phyloP scores from a whole-genome alignment of 2,329 filamentous ascomycete genomes.

The Arachnomyces sp. region DNA sequence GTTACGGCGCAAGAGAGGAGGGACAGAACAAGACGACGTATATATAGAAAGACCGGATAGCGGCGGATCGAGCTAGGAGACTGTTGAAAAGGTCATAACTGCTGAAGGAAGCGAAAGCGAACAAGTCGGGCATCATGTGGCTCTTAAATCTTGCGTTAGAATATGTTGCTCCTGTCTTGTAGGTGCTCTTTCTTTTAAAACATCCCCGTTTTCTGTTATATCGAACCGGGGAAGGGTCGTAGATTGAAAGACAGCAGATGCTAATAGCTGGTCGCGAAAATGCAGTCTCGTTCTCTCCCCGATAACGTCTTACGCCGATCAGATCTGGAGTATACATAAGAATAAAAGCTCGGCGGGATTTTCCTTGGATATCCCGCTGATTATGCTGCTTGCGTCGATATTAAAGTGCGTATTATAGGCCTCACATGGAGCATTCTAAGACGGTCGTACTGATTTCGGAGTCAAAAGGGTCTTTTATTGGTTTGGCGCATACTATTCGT shows the following conservation, averaged over 20 bases:
- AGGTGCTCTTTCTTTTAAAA: constrained; percentile 13
- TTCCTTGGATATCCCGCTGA: constrained; percentile 59
- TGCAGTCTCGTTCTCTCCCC: constrained; percentile 54
- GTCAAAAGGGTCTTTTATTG: constrained; percentile 53
- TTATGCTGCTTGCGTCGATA: constrained; percentile 59
- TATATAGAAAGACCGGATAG: too few species aligned
- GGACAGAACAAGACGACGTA: too few species aligned
- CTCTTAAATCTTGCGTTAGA: constrained; percentile 34
- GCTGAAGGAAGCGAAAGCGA: too few species aligned
- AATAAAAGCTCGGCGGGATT: constrained; percentile 55
- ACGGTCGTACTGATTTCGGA: constrained; percentile 8
- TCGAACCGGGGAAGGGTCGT: not conserved
- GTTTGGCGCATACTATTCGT: constrained; percentile 55
- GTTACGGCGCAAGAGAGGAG: too few species aligned
- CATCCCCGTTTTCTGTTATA: constrained; percentile 1
- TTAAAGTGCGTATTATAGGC: constrained; percentile 43
- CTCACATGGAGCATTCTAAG: not conserved
- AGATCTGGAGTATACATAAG: constrained; percentile 58
- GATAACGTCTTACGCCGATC: constrained; percentile 59
- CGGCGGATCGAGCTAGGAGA: too few species aligned
- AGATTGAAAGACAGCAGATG: constrained; percentile 9
- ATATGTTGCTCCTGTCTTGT: constrained; percentile 45
- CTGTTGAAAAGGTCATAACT: too few species aligned
- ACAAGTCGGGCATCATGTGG: constrained; percentile 25
- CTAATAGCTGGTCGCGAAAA: not conserved